A percentile compares a stretch with the other conserved stretches of the same genome.
phyloP scores from a whole-genome alignment of 352 stramenopile species.

The Phytopythium oedochilum region DNA sequence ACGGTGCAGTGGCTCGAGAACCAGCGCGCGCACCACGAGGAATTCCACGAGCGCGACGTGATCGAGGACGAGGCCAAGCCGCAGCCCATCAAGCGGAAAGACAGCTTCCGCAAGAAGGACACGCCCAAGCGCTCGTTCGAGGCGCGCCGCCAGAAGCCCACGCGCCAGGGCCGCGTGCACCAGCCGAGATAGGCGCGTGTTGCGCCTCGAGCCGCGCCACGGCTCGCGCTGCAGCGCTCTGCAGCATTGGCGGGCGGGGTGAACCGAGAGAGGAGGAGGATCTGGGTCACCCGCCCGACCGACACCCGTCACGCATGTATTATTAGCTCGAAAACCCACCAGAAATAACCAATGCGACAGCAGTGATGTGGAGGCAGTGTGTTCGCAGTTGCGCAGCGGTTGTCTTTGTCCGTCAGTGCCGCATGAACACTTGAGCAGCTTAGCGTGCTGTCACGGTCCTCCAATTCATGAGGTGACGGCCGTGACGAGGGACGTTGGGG shows the following conservation, averaged over 20 bases:
- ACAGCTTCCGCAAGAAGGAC: slow-evolving; percentile 31
- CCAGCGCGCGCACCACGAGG: slow-evolving; percentile 47
- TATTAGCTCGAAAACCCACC: slow-evolving; percentile 1
- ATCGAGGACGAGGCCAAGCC: slow-evolving; percentile 52
- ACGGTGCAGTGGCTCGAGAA: slow-evolving; percentile 56
- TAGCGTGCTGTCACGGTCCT: too few species aligned
- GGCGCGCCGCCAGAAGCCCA: slow-evolving; percentile 40
- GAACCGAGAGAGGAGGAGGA: too few species aligned
- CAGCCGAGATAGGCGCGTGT: slow-evolving; percentile 46
- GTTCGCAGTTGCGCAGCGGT: too few species aligned
- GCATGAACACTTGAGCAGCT: too few species aligned
- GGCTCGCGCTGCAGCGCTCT: too few species aligned
- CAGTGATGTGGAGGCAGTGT: neutral
- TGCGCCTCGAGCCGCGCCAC: too few species aligned
- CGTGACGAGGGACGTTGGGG: too few species aligned
- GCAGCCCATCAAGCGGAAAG: slow-evolving; percentile 40
- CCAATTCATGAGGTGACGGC: too few species aligned
- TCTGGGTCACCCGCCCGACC: too few species aligned
- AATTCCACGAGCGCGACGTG: slow-evolving; percentile 50
- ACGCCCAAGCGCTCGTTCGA: slow-evolving; percentile 39
- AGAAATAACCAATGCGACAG: neutral
- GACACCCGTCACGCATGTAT: neutral
- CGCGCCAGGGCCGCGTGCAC: slow-evolving; percentile 55
- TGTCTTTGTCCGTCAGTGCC: too few species aligned
- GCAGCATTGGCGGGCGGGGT: too few species aligned